phyloP scores from a whole-genome alignment of 768 basidiomycete species.

The Suillus placidus region DNA sequence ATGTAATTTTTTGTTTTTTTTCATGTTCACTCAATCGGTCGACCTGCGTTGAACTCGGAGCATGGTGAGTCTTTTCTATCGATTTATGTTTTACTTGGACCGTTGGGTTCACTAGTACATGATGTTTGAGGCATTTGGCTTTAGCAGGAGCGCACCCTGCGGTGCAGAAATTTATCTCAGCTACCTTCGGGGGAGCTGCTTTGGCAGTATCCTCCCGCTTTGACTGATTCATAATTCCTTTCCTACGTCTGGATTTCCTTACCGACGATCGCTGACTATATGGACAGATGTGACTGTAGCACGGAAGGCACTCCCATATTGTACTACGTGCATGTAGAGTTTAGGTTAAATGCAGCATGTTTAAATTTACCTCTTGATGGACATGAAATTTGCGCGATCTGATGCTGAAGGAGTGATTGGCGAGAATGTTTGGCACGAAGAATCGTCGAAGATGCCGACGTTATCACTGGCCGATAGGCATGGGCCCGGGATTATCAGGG shows the following conservation, averaged over 20 bases:
- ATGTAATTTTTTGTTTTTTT: conserved; percentile 13
- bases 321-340: background rate
- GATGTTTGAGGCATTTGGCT: conserved; percentile 97
- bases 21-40: conserved; percentile 12
- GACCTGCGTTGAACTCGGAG: background rate
- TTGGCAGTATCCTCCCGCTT: conserved; percentile 48
- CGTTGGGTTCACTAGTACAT: conserved; percentile 31
- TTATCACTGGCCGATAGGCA: too few species aligned
- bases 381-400: background rate
- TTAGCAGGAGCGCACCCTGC: conserved; percentile 69
- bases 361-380: background rate
- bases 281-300: background rate
- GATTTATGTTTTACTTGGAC: conserved; percentile 6
- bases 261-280: conserved; percentile 26
- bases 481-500: background rate
- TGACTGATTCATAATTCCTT: conserved; percentile 40
- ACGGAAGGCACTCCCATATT: background rate
- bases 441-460: too few species aligned
- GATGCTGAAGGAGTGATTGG: background rate
- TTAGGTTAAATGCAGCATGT: background rate
- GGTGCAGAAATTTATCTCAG: conserved; percentile 88
- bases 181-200: conserved; percentile 75
- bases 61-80: conserved; percentile 27
- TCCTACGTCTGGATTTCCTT: background rate
- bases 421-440: too few species aligned